phyloP scores from a whole-genome alignment of 768 basidiomycete species.

The Tulasnella sp. region DNA sequence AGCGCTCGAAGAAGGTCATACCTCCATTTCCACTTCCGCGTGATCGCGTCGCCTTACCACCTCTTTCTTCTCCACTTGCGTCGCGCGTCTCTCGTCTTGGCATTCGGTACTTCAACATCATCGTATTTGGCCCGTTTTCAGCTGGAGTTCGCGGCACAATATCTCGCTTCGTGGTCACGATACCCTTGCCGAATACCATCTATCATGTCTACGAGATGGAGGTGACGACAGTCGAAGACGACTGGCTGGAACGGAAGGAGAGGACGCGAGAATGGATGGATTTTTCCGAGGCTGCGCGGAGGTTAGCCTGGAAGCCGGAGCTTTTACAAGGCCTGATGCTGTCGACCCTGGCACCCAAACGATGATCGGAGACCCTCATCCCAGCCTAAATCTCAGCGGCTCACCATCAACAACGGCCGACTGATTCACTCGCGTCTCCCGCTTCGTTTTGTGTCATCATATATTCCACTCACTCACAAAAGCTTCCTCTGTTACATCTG shows the following conservation, averaged over 20 bases:
- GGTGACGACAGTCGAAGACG: slow-evolving; percentile 59
- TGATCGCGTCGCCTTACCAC: slow-evolving; percentile 18
- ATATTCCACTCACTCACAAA: too few species aligned
- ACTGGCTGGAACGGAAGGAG: slow-evolving; percentile 75
- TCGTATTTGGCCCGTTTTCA: slow-evolving; percentile 27
- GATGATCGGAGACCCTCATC: slow-evolving; percentile 28
- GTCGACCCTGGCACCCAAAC: slow-evolving; percentile 54
- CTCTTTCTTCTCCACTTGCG: slow-evolving; percentile 17
- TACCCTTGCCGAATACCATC: slow-evolving; percentile 64
- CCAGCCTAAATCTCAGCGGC: too few species aligned
- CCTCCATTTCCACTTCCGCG: slow-evolving; percentile 42
- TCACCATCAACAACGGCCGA: too few species aligned
- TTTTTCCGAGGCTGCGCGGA: slow-evolving; percentile 63
- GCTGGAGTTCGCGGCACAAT: slow-evolving; percentile 83
- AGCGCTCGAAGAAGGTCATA: slow-evolving; percentile 93
- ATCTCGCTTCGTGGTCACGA: slow-evolving; percentile 75
- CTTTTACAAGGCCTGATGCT: slow-evolving; percentile 60
- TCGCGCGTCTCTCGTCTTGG: slow-evolving; percentile 27
- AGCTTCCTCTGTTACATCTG: too few species aligned
- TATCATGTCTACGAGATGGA: slow-evolving; percentile 91
- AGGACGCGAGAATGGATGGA: slow-evolving; percentile 82
- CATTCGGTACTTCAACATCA: slow-evolving; percentile 20
- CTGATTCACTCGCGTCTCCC: too few species aligned
- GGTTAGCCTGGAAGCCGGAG: slow-evolving; percentile 79
- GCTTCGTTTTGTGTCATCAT: too few species aligned